Evolutionary conservation across 2,329 filamentous ascomycete species (phyloP).

Genomic region (Ceratocystiopsis sp.): DNA sequence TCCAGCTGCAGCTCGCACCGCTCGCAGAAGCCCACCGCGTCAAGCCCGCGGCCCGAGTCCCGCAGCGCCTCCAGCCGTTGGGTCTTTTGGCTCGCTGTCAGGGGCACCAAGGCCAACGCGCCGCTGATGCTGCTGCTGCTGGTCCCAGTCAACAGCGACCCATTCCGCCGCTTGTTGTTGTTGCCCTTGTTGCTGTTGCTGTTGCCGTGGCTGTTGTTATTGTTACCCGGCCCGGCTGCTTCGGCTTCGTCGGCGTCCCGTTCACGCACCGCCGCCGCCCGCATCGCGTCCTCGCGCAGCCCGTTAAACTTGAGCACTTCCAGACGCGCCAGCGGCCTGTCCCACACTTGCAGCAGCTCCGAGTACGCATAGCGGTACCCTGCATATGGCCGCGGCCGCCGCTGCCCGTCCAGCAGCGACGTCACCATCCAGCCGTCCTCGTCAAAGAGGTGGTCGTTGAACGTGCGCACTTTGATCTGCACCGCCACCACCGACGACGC

Average conservation of each 20-base stretch:
- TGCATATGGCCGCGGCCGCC: constrained; percentile 29
- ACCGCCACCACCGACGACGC: constrained; percentile 29
- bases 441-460: constrained; percentile 49
- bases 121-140: constrained; percentile 7
- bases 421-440: constrained; percentile 48
- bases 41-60: constrained; percentile 37
- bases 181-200: constrained; percentile 10
- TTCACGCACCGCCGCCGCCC: constrained; percentile 3
- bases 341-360: constrained; percentile 53
- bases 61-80: constrained; percentile 33
- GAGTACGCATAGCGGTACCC: constrained; percentile 48
- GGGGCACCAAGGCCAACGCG: constrained; percentile 11
- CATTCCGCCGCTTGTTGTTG: constrained; percentile 9
- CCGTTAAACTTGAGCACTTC: constrained; percentile 56
- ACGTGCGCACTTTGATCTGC: constrained; percentile 34
- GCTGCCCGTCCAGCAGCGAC: constrained; percentile 36
- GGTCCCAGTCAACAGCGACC: too few species aligned
- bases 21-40: constrained; percentile 45
- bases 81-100: constrained; percentile 22
- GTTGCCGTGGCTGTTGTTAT: constrained; percentile 11
- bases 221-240: constrained; percentile 8
- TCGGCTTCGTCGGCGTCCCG: not conserved
- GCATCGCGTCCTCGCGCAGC: constrained; percentile 29
- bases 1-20: constrained; percentile 46
- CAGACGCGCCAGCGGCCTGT: constrained; percentile 41